phyloP scores from a whole-genome alignment of 1,284 basidiomycete species.

The Golubevia pallescens region DNA sequence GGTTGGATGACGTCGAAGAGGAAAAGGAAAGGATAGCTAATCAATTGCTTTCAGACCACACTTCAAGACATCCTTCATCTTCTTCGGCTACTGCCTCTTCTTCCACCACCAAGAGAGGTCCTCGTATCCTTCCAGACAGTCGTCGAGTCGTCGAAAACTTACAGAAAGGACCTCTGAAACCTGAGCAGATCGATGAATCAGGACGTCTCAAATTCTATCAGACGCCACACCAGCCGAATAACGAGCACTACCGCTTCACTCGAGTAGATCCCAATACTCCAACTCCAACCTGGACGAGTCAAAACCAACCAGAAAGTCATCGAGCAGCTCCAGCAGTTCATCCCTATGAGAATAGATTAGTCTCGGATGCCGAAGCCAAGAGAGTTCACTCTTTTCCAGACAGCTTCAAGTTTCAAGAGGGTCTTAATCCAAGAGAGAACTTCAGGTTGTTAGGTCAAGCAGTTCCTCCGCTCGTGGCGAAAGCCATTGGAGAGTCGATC shows the following conservation, averaged over 20 bases:
- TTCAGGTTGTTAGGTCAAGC: not conserved
- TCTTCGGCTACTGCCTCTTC: too few species aligned
- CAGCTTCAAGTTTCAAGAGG: not conserved
- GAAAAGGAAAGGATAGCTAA: not conserved
- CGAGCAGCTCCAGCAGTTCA: too few species aligned
- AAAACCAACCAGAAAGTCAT: too few species aligned
- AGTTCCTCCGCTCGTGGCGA: not conserved
- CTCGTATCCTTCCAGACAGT: too few species aligned
- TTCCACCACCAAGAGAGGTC: too few species aligned
- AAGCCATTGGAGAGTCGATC: not conserved
- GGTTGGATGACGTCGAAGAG: too few species aligned
- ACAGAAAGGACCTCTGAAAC: not conserved
- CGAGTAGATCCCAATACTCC: not conserved
- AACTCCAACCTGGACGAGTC: not conserved
- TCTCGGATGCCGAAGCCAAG: not conserved
- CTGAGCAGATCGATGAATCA: not conserved
- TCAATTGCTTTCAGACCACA: not conserved
- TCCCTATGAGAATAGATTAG: not conserved
- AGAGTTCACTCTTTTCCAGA: not conserved
- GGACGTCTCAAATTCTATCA: not conserved
- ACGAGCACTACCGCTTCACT: not conserved
- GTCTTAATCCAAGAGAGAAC: not conserved
- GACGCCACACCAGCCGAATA: not conserved
- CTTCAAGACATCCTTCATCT: not conserved
- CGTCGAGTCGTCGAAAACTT: not conserved